Evolutionary conservation across 768 basidiomycete genomes (phyloP), one percentile per base, ranked within the genome.

Genomic region (Russula compacta): DNA sequence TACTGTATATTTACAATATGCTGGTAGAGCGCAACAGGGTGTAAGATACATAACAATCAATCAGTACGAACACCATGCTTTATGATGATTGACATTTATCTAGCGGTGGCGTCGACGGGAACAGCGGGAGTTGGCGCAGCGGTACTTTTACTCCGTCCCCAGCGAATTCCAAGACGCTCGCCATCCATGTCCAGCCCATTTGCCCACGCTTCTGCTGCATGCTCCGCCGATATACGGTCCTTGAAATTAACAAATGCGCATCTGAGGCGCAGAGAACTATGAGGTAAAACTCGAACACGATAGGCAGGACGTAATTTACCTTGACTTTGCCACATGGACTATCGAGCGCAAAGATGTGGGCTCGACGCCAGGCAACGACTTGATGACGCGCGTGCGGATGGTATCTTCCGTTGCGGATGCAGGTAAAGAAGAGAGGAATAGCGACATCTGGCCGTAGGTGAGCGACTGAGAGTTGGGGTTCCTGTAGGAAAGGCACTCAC

Each of bases 161-260:
- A 99, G 66, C 87, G 90, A 32, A 95, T 81, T 48, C 80, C 76
- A 10, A 88, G 81, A 38, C 76, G 78, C 69, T 87, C 84, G 1
- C 84, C 87, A 33, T 92, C 87, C 29, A 98, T 77, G 66, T 95
- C 95, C 10, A 98, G 76, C 1, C 95, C 94, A 64, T 86, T 85
- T n/a, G 92, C 83, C 84, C 95, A 92, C 10, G 88, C 86, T 64
- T 89, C 83, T 0, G 95, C 95, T 0, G 91, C 93, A 15, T 78
- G 76, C 73, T 99, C 97, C 15, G 97, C 95, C n/a, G 82, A 78
- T 6, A 77, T 69, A 19, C 97, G 81, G 56, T 88, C 83, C 66
- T 81, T 85, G 77, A 98, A 98, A 72, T 98, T 98, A 56, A 97
- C 81, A 72, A 99, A 99, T 1, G 95, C 97, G 74, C 94, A 95